Evolutionary conservation across 2,329 filamentous ascomycete genomes (phyloP).

Genomic region (Fusarium avenaceum): DNA sequence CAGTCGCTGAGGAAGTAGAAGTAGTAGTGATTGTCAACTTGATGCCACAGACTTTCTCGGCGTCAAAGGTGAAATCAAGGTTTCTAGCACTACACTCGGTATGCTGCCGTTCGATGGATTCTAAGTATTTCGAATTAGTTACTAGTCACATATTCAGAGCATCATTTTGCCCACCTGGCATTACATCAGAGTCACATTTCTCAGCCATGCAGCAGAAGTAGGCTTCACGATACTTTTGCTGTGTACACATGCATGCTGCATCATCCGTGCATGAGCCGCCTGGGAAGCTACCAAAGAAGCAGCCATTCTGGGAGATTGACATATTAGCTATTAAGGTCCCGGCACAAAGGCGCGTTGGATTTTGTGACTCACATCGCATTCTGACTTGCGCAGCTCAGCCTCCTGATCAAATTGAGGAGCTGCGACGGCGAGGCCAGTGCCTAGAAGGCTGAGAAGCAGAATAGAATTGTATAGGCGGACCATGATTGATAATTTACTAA

Average conservation of each 20-base stretch:
- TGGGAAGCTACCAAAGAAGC: constrained; percentile 10
- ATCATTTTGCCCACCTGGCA: background rate
- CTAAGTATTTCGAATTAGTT: background rate
- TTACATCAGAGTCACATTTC: background rate
- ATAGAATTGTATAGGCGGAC: background rate
- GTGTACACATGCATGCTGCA: constrained; percentile 1
- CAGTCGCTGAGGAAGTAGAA: fast-evolving
- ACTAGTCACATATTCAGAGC: fast-evolving
- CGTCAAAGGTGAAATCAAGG: constrained; percentile 15
- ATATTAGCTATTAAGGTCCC: fast-evolving
- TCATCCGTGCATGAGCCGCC: constrained; percentile 15
- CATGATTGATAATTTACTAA: background rate
- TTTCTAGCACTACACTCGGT: constrained; percentile 5
- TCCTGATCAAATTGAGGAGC: constrained; percentile 3
- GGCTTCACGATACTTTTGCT: constrained; percentile 8
- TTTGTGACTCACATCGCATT: background rate
- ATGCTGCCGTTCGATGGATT: constrained; percentile 8
- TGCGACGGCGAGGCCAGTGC: background rate
- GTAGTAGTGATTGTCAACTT: background rate
- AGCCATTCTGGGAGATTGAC: background rate
- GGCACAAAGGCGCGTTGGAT: fast-evolving
- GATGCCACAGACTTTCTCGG: background rate
- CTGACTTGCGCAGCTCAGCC: constrained; percentile 4
- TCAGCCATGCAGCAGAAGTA: constrained; percentile 23
- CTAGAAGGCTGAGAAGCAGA: background rate